phyloP scores from a whole-genome alignment of 805 yeast genomes.

The Blastobotrys peoriensis region DNA sequence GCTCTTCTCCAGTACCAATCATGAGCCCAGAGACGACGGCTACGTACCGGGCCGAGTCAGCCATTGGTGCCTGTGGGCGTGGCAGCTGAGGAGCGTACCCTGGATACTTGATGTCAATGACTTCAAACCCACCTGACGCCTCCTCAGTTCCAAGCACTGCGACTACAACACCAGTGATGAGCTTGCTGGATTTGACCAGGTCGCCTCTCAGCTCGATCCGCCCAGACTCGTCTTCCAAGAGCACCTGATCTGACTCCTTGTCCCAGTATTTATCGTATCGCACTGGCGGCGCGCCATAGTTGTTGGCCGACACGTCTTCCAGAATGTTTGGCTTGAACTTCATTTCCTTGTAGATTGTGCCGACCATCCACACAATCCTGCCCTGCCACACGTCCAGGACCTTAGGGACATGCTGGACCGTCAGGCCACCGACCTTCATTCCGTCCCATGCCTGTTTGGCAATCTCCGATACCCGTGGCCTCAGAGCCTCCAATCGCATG shows the following conservation, averaged over 20 bases:
- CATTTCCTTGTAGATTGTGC: conserved; percentile 81
- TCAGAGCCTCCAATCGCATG: conserved; percentile 43
- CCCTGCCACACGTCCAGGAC: conserved; percentile 59
- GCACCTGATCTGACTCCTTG: conserved; percentile 50
- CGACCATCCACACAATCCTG: conserved; percentile 72
- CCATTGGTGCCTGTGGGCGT: conserved; percentile 5
- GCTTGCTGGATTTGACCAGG: conserved; percentile 36
- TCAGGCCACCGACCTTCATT: conserved; percentile 34
- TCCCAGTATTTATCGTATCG: conserved; percentile 44
- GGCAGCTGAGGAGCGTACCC: conserved; percentile 51
- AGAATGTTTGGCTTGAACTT: conserved; percentile 79
- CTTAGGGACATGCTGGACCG: conserved; percentile 39
- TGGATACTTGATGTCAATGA: conserved; percentile 75
- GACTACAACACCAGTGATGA: conserved; percentile 86
- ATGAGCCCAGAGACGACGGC: conserved; percentile 76
- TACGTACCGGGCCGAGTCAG: conserved; percentile 30
- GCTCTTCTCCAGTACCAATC: conserved; percentile 40
- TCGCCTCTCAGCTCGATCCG: conserved; percentile 67
- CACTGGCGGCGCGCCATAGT: conserved; percentile 33
- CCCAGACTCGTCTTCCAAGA: conserved; percentile 92
- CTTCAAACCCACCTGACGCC: conserved; percentile 75
- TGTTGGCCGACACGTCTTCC: conserved; percentile 62
- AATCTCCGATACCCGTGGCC: conserved; percentile 40
- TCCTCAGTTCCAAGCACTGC: conserved; percentile 85
- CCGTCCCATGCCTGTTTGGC: conserved; percentile 55